These are phyloP conservation scores for Syzygium grande DNA, from an alignment of 345 rosid genomes.

Conservation along the genomic window DNA sequence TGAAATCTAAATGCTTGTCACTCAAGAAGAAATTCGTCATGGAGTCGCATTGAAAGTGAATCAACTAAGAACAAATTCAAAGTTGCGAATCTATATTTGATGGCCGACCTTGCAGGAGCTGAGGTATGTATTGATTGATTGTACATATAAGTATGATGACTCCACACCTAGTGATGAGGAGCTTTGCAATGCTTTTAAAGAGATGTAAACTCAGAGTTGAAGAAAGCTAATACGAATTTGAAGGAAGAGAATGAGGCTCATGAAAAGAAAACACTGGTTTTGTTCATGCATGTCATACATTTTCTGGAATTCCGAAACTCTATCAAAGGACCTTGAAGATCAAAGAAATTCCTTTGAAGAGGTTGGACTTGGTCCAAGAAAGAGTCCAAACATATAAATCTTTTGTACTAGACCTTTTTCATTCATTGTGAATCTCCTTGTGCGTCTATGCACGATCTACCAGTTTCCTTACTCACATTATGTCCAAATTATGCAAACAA, in stretches of 20 bases:
- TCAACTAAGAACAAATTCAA: not conserved
- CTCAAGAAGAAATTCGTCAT: not conserved
- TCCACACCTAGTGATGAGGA: not conserved
- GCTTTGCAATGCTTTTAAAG: not conserved
- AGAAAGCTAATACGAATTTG: not conserved
- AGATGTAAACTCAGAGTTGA: not conserved
- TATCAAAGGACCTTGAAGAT: not conserved
- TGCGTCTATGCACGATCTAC: fast-evolving
- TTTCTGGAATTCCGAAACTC: not conserved
- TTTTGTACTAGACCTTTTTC: not conserved
- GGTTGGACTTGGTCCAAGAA: not conserved
- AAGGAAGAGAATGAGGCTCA: not conserved
- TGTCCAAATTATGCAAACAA: too few relatives aligned
- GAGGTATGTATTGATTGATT: not conserved
- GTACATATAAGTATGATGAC: not conserved
- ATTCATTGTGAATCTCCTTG: too few relatives aligned
- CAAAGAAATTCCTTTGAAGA: not conserved
- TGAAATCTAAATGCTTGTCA: not conserved
- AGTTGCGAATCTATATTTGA: not conserved
- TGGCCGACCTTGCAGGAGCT: not conserved
- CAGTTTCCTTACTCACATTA: too few relatives aligned
- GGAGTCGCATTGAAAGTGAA: not conserved
- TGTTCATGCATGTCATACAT: not conserved
- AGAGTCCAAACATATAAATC: not conserved
- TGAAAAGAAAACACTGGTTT: not conserved